phyloP scores from a whole-genome alignment of 306 rosid genomes.

The Heteromeles arbutifolia region DNA sequence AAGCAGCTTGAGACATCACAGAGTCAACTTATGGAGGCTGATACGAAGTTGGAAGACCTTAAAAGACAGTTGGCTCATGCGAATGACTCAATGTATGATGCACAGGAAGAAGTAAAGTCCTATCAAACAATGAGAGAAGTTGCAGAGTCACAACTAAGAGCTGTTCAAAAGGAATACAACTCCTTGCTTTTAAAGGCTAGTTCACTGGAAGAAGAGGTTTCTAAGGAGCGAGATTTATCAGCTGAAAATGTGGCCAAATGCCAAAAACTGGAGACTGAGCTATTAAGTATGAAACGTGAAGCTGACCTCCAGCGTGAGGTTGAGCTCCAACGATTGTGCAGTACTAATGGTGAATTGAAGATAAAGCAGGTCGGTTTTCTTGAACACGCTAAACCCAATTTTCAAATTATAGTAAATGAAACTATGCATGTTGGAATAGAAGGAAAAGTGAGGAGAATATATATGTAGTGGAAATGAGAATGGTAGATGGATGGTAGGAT shows the following conservation, averaged over 20 bases:
- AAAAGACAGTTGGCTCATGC: constrained; percentile 41
- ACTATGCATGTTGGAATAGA: not conserved
- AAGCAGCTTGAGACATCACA: constrained; percentile 43
- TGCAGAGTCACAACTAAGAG: constrained; percentile 43
- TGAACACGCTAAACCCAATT: not conserved
- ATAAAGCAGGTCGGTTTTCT: constrained; percentile 53
- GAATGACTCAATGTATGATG: constrained; percentile 39
- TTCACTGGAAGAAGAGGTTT: constrained; percentile 48
- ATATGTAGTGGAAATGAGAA: not conserved
- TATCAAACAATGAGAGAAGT: constrained; percentile 34
- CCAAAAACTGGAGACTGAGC: constrained; percentile 53
- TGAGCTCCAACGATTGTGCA: constrained; percentile 23
- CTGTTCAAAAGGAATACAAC: constrained; percentile 33
- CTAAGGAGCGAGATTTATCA: constrained; percentile 51
- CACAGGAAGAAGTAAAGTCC: constrained; percentile 42
- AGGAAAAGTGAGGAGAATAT: not conserved
- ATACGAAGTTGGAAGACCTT: constrained; percentile 40
- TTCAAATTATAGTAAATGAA: not conserved
- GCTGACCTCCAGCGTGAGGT: constrained; percentile 39
- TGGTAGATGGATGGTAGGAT: not conserved
- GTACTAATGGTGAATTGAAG: constrained; percentile 35
- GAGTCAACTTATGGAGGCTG: constrained; percentile 36
- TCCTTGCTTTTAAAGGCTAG: constrained; percentile 34
- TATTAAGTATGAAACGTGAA: constrained; percentile 41
- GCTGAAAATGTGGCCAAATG: constrained; percentile 34